Evolutionary conservation across 768 basidiomycete genomes (phyloP), one percentile per base, ranked within the genome.

Genomic region (Pleurotus salmoneostramineus): DNA sequence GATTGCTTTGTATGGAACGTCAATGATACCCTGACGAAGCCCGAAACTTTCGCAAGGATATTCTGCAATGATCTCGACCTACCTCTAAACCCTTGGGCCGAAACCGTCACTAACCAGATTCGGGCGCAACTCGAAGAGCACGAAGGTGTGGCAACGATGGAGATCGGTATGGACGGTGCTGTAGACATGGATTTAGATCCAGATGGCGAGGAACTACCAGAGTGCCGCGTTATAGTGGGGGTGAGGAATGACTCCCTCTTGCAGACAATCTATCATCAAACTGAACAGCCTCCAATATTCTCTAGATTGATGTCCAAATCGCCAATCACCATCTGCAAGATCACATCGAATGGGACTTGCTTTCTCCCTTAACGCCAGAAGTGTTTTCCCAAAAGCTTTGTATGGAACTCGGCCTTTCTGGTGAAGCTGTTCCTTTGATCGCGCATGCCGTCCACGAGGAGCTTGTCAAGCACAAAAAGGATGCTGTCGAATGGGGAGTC

Each of bases 281-380:
- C 50, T 33, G 4, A 35, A 34, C 15, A 52, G 50, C 44, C 49
- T 47, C 27, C 51, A 6, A 46, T 54, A 42, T 60, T n/a, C 34
- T 2, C 15, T 71, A 97, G 93, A 93, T 99, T 68, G 97, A 99
- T 73, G 93, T 98, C 27, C 97, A 99, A 70, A 89, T 99, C 67
- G 92, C 88, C 21, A 91, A 88, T 48, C 81, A 94, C 68, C 93
- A 96, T 70, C 80, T 99, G 1, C 78, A 91, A 57, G 97, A 99
- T 73, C 91, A 95, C 67, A 94, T 99, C 63, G 97, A 99, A 72
- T 99, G 96, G 96, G 96, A 99, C 71, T 81, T 98, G n/a, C 83
- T 91, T 47, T 96, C 95, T 3, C 83, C 89, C 3, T 80, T 98
- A 37, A 95, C 93, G 0, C 96, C 96, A 1, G 90, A 96, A 68